phyloP scores from a whole-genome alignment of 2,329 filamentous ascomycete species.

The Aspergillus chevalieri region DNA sequence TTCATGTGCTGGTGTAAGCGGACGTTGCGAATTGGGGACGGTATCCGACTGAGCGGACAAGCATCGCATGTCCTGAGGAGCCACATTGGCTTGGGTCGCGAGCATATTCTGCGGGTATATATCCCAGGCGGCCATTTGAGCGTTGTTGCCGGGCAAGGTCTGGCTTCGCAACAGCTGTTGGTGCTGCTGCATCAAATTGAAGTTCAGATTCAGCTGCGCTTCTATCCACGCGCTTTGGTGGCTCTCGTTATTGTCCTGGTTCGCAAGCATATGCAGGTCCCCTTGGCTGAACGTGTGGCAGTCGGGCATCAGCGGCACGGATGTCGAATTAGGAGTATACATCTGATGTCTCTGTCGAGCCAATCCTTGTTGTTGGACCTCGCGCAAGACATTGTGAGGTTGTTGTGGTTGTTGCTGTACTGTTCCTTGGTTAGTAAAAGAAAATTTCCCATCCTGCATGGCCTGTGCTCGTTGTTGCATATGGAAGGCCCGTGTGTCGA shows the following conservation, averaged over 20 bases:
- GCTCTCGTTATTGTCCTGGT: constrained; percentile 34
- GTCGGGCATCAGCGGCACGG: constrained; percentile 19
- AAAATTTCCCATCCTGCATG: constrained; percentile 48
- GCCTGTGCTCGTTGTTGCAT: constrained; percentile 38
- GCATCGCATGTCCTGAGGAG: constrained; percentile 24
- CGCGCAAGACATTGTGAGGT: constrained; percentile 77
- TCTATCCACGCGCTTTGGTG: constrained; percentile 15
- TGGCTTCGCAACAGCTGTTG: constrained; percentile 5
- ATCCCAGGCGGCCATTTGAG: constrained; percentile 21
- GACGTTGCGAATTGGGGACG: constrained; percentile 40
- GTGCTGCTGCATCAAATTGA: constrained; percentile 28
- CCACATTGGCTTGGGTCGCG: constrained; percentile 18
- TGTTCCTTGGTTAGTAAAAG: constrained; percentile 54
- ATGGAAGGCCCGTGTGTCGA: constrained; percentile 64
- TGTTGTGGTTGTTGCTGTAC: constrained; percentile 53
- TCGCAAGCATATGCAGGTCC: constrained; percentile 24
- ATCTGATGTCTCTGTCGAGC: constrained; percentile 64
- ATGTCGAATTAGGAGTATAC: constrained; percentile 27
- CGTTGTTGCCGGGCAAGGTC: constrained; percentile 13
- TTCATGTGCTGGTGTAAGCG: constrained; percentile 54
- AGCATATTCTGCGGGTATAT: constrained; percentile 18
- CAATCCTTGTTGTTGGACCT: constrained; percentile 82
- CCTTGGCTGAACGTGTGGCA: constrained; percentile 25
- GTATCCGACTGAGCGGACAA: constrained; percentile 35
- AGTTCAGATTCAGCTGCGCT: constrained; percentile 15